phyloP scores from a whole-genome alignment of 1,284 basidiomycete species.

The Anthracocystis setariae region DNA sequence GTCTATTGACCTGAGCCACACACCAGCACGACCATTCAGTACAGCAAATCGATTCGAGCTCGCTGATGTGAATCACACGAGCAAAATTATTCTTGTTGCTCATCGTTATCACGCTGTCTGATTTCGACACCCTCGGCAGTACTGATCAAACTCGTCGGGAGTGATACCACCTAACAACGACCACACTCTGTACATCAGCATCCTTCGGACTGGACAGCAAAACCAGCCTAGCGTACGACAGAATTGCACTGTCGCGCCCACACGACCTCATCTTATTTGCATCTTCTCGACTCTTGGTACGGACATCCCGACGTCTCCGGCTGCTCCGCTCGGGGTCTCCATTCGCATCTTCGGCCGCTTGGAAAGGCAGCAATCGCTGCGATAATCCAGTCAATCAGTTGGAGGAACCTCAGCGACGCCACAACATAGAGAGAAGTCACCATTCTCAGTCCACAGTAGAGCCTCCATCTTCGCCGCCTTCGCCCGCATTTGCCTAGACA shows the following conservation, averaged over 20 bases:
- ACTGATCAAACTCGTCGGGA: no score
- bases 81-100: neutral
- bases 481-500: neutral
- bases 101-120: conserved; percentile 4
- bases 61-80: neutral
- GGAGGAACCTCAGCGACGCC: no score
- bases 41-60: neutral
- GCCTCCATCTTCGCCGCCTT: neutral
- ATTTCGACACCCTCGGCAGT: neutral
- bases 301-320: neutral
- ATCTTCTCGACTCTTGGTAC: neutral
- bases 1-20: no score
- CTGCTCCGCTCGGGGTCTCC: neutral
- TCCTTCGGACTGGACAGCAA: neutral
- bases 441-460: no score
- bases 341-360: neutral
- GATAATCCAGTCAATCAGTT: no score
- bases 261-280: neutral
- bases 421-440: no score
- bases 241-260: neutral
- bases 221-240: neutral
- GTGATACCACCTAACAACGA: neutral
- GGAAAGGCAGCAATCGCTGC: neutral
- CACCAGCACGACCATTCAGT: no score
- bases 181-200: neutral